These are phyloP conservation scores for Rhizophagus prolifer DNA, from an alignment of 192 early-diverging fungal species.

Conservation along the genomic window DNA sequence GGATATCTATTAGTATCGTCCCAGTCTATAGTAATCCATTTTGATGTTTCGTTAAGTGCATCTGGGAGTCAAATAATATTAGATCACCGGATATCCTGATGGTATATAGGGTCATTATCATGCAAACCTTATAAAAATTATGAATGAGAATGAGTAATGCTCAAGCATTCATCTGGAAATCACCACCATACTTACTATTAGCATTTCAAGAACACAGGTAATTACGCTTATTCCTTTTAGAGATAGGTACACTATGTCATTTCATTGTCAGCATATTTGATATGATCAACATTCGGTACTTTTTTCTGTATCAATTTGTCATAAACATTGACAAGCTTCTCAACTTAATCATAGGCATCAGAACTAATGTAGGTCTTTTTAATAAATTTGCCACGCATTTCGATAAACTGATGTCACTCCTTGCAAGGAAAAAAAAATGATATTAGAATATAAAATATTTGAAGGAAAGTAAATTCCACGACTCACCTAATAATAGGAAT, in stretches of 20 bases:
- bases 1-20: neutral
- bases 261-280: neutral
- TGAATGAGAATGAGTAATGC: neutral
- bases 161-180: neutral
- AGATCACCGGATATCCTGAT: neutral
- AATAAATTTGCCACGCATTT: neutral
- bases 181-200: neutral
- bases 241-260: neutral
- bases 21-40: slow-evolving; percentile 10
- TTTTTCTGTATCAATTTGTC: neutral
- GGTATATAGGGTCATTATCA: neutral
- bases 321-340: neutral
- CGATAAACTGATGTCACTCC: neutral
- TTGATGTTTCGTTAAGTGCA: neutral
- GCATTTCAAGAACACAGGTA: neutral
- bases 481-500: neutral
- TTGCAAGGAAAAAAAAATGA: neutral
- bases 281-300: neutral
- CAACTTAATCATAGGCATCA: neutral
- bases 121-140: neutral
- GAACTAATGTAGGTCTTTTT: neutral
- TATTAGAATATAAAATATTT: neutral
- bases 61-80: neutral
- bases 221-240: neutral
- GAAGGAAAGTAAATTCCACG: neutral